Evolutionary conservation across 306 rosid species (phyloP), one percentile per base, ranked within the genome.

Genomic region (Abrus precatorius): DNA sequence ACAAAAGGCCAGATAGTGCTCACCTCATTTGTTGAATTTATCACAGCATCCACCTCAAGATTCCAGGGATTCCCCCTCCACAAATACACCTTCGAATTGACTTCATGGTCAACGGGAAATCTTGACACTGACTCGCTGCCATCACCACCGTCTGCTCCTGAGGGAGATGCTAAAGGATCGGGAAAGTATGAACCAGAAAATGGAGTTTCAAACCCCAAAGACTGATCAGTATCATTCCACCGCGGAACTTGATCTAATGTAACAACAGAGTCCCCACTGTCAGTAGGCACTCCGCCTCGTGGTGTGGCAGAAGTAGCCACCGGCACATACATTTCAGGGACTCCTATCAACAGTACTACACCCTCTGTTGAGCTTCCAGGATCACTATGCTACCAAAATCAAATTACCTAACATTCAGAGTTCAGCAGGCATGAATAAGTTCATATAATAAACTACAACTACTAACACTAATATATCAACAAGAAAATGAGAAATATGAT

Each of bases 61-160:
- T 92, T 96, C 99, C 99, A 96, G 5, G 99, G 97, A 73, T 89
- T 78, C 74, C 99, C 99, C 81, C 97, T 87, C 99, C 99, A 96
- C 69, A 96, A 86, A 80, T 93, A 96, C 80, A 93, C 86, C 92
- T 86, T 93, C 1, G 88, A 89, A 83, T 93, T 93, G 77, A 90
- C 86, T 61, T 96, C 99, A 65, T 88, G 91, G 65, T 93, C 97
- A 76, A 93, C 91, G 0, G 97, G 99, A 88, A 96, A 96, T 59
- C 94, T 90, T 0, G 97, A 87, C 66, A 86, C 90, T 10, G 79
- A 85, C 3, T 85, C 88, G 71, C 84, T 80, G 56, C 60, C 72
- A 48, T 32, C 59, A 36, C 93, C 86, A 12, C 82, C 70, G 50
- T 78, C 92, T 6, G 70, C 80, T 77, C 87, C 93, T 0, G 88